Evolutionary conservation across 2,329 filamentous ascomycete species (phyloP).

Genomic region (Aspergillus japonicus): DNA sequence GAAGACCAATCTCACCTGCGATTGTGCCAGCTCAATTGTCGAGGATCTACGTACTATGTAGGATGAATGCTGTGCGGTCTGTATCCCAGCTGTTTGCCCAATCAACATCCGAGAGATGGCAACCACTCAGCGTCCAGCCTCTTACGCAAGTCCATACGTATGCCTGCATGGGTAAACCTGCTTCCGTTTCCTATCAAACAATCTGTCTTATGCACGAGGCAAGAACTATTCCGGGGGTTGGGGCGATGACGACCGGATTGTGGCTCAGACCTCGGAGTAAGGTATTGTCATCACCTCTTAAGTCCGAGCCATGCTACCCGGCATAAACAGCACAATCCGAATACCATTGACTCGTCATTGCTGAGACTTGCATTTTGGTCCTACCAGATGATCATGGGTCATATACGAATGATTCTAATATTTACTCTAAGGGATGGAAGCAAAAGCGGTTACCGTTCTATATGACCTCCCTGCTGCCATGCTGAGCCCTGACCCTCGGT

Average conservation of each 20-base stretch:
- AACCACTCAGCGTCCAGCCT: background rate
- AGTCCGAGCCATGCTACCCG: background rate
- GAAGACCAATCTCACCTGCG: too few species aligned
- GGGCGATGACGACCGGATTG: background rate
- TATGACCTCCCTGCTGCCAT: background rate
- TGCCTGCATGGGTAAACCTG: background rate
- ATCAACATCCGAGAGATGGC: too few species aligned
- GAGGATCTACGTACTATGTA: too few species aligned
- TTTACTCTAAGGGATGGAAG: background rate
- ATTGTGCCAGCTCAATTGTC: too few species aligned
- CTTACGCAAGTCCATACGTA: background rate
- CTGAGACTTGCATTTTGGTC: background rate
- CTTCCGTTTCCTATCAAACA: background rate
- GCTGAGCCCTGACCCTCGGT: constrained; percentile 15
- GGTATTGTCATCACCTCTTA: background rate
- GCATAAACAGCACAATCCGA: background rate
- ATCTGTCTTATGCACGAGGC: background rate
- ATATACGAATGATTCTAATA: background rate
- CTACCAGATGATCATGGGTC: background rate
- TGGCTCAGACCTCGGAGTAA: background rate
- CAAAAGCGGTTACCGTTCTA: background rate
- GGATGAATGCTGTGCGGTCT: too few species aligned
- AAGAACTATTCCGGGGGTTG: background rate
- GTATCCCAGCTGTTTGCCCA: too few species aligned
- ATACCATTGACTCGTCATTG: background rate